These are phyloP conservation scores for Glycine soja DNA, from an alignment of 306 rosid species.

Conservation along the genomic window DNA sequence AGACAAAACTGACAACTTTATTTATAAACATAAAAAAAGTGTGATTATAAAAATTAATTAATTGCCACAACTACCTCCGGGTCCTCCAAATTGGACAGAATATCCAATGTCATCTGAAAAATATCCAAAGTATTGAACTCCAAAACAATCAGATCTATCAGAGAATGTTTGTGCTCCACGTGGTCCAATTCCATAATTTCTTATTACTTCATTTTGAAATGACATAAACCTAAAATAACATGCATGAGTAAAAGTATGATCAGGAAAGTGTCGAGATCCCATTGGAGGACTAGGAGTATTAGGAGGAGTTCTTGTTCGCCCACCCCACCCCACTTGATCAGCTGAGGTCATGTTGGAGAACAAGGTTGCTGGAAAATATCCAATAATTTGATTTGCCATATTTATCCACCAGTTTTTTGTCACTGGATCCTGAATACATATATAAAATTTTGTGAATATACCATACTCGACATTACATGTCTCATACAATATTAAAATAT, in stretches of 20 bases:
- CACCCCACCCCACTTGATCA: slow-evolving; percentile 38
- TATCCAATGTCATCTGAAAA: accelerated
- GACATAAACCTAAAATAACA: neutral
- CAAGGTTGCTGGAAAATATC: neutral
- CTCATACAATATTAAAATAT: neutral
- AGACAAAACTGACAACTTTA: too few species aligned
- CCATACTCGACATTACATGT: neutral
- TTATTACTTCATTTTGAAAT: neutral
- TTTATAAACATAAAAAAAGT: neutral
- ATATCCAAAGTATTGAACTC: neutral
- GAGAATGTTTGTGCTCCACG: accelerated
- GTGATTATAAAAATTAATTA: neutral
- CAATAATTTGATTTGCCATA: accelerated
- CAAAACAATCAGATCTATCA: neutral
- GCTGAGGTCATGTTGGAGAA: neutral
- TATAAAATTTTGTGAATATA: neutral
- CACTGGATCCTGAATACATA: neutral
- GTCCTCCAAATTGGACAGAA: slow-evolving; percentile 29
- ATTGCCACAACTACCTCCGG: neutral
- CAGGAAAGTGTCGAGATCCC: slow-evolving; percentile 6
- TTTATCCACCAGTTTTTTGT: neutral
- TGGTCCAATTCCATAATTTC: neutral
- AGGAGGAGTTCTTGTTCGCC: neutral
- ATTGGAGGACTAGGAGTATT: neutral
- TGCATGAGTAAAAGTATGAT: neutral